A percentile compares a stretch with the other conserved stretches of the same genome.
Conservation (phyloP, 2,329 filamentous ascomycete species). For the Lachnellula cervina region DNA sequence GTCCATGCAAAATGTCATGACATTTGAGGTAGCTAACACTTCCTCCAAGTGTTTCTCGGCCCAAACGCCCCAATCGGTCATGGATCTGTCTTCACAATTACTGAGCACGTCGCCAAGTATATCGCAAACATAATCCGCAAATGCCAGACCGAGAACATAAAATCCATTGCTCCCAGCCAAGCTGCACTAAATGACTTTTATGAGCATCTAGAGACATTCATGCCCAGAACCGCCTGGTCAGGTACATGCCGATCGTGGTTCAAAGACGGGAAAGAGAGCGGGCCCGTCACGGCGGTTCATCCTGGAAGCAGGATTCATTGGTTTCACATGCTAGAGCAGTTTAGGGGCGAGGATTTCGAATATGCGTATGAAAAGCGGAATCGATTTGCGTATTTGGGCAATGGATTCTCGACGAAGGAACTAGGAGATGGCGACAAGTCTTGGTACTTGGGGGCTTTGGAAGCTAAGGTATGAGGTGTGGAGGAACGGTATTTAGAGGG, state of each 20-base stretch:
- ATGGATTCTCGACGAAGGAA: slow-evolving; percentile 13
- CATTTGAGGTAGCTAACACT: neutral
- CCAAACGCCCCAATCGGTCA: slow-evolving; percentile 31
- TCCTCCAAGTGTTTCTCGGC: slow-evolving; percentile 24
- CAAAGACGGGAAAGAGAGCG: slow-evolving; percentile 10
- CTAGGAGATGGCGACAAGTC: slow-evolving; percentile 9
- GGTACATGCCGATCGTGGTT: slow-evolving; percentile 18
- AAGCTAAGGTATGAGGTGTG: neutral
- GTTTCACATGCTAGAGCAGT: slow-evolving; percentile 16
- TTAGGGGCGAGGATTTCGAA: slow-evolving; percentile 17
- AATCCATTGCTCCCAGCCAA: slow-evolving; percentile 36
- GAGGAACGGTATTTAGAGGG: neutral
- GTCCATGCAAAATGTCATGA: neutral
- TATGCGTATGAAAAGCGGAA: slow-evolving; percentile 3
- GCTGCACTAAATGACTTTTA: slow-evolving; percentile 33
- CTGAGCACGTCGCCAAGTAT: slow-evolving; percentile 45
- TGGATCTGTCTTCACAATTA: slow-evolving; percentile 33
- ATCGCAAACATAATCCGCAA: slow-evolving; percentile 43
- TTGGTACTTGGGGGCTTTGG: slow-evolving; percentile 14
- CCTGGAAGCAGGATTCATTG: slow-evolving; percentile 16
- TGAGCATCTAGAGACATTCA: slow-evolving; percentile 27
- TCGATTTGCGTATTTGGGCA: slow-evolving; percentile 16
- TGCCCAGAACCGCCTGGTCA: slow-evolving; percentile 25
- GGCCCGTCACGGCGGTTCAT: slow-evolving; percentile 10
- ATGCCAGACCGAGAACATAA: slow-evolving; percentile 37